Base-by-base conservation (phyloP, 495 filamentous ascomycete species). In the Usnea hakonensis region DNA sequence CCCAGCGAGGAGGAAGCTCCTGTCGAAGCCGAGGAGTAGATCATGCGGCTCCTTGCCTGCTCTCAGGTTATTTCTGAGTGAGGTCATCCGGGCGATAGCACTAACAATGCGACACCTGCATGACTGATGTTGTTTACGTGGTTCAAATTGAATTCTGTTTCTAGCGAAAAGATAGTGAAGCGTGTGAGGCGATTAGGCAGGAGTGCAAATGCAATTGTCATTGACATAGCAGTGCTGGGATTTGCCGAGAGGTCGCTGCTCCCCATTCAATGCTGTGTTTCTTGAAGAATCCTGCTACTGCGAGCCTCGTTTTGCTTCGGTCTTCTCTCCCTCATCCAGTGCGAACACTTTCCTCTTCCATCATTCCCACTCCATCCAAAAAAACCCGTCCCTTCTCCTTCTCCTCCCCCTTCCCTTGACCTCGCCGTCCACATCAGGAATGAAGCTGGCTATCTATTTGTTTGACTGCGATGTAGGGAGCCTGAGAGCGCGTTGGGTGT, bases 1-100 rank as follows among this genome's bases (percentile, higher is more conserved):
- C 8, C 52, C 52, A 67, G 70, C 65, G 79, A 80, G 57, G 79
- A 81, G 71, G 79, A 81, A 66, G 73, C 74, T 62, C 78, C 78
- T 53, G 55, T 75, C 43, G 79, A 81, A 73, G 72, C 58, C 50
- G 78, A 81, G 66, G 77, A 79, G 66, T 81, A 78, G 54, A 26
- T n/a, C 1, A 7, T 17, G 26, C 38, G 26, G 9, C 4, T 65
- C 21, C n/a, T 11, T 38, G 8, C 41, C 30, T 38, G 32, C 50
- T 26, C 17, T 13, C 21, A 10, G 30, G 1, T 7, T 55, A 11
- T 4, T 17, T 46, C 26, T 14, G n/a, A 44, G 14, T 36, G 43
- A 44, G 43, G 13, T 14, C 19, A 33, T 40, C 32, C 32, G 28
- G 13, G 48, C 28, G 50, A 13, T 54, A 57, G 61, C 65, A 38